phyloP scores from a whole-genome alignment of 2,329 filamentous ascomycete species.

The Ascochyta viciae-villosae region DNA sequence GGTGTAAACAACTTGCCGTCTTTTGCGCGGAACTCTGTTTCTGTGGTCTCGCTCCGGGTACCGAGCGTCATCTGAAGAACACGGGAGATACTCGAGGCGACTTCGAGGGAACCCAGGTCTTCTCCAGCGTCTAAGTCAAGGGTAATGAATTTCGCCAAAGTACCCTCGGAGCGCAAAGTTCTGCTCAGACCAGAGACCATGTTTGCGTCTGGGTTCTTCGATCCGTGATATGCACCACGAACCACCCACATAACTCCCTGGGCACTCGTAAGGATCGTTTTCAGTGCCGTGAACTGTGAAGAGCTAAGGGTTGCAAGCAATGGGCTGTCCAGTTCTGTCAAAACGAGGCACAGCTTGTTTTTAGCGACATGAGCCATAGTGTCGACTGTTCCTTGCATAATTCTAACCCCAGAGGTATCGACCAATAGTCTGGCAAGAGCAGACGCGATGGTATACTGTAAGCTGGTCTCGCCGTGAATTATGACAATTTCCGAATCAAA shows the following conservation, averaged over 20 bases:
- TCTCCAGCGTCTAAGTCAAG: slow-evolving; percentile 18
- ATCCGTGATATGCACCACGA: slow-evolving; percentile 8
- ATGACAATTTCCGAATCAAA: slow-evolving; percentile 21
- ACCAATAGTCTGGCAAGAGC: slow-evolving; percentile 20
- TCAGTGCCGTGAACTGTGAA: slow-evolving; percentile 6
- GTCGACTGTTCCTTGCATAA: slow-evolving; percentile 2
- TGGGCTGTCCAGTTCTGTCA: slow-evolving; percentile 15
- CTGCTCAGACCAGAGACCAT: slow-evolving; percentile 22
- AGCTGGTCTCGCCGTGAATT: slow-evolving; percentile 19
- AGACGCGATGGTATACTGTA: slow-evolving; percentile 22
- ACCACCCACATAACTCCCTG: slow-evolving; percentile 19
- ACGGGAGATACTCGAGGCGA: slow-evolving; percentile 6
- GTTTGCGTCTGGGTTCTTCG: slow-evolving; percentile 11
- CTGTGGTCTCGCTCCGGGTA: background rate
- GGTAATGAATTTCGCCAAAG: slow-evolving; percentile 17
- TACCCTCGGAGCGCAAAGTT: slow-evolving; percentile 21
- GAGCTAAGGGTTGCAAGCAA: slow-evolving; percentile 11
- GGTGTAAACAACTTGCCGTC: slow-evolving; percentile 19
- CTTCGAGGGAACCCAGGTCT: background rate
- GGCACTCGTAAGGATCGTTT: slow-evolving; percentile 5
- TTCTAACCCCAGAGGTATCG: slow-evolving; percentile 5
- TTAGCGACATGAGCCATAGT: background rate
- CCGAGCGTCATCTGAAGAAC: slow-evolving; percentile 16
- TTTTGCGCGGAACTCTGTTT: slow-evolving; percentile 15
- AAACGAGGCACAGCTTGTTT: slow-evolving; percentile 25